Evolutionary conservation across 108 stramenopile species (phyloP).

Genomic region (Nitzschia sp.): DNA sequence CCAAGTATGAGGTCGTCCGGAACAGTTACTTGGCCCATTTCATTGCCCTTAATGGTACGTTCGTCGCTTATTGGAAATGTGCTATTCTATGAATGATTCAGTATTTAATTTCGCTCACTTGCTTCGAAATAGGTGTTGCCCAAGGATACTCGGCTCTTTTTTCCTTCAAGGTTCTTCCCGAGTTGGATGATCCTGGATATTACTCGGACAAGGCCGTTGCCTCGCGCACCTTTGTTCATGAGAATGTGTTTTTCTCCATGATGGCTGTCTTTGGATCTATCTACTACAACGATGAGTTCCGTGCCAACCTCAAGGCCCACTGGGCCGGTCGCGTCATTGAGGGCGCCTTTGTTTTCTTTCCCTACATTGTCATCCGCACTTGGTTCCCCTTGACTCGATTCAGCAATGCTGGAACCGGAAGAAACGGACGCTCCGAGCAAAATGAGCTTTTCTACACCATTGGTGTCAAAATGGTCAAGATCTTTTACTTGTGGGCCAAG

Average conservation of each 20-base stretch:
- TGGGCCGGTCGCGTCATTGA: slow-evolving; percentile 28
- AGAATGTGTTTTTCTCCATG: slow-evolving; percentile 38
- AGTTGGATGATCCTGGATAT: slow-evolving; percentile 44
- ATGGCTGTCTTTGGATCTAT: slow-evolving; percentile 35
- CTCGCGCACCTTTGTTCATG: slow-evolving; percentile 44
- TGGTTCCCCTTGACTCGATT: slow-evolving; percentile 46
- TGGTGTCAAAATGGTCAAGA: slow-evolving; percentile 34
- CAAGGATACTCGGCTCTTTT: slow-evolving; percentile 38
- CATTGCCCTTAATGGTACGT: slow-evolving; percentile 41
- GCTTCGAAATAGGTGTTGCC: slow-evolving; percentile 22
- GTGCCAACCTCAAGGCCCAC: slow-evolving; percentile 18
- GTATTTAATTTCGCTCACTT: too few species aligned
- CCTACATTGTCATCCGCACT: slow-evolving; percentile 33
- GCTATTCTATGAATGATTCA: too few species aligned
- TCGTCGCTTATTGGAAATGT: neutral
- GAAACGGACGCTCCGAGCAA: slow-evolving; percentile 16
- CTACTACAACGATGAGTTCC: slow-evolving; percentile 30
- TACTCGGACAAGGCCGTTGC: slow-evolving; percentile 44
- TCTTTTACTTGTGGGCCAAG: slow-evolving; percentile 50
- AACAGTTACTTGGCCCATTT: slow-evolving; percentile 31
- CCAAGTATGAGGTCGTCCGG: slow-evolving; percentile 27
- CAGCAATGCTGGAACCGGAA: slow-evolving; percentile 28
- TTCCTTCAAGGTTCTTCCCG: slow-evolving; percentile 46
- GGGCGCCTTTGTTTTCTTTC: slow-evolving; percentile 31
- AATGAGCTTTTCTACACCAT: slow-evolving; percentile 31